Evolutionary conservation across 164 flowering plant genomes (phyloP), one percentile per base, ranked within the genome.

Genomic region (Liriodendron chinense): DNA sequence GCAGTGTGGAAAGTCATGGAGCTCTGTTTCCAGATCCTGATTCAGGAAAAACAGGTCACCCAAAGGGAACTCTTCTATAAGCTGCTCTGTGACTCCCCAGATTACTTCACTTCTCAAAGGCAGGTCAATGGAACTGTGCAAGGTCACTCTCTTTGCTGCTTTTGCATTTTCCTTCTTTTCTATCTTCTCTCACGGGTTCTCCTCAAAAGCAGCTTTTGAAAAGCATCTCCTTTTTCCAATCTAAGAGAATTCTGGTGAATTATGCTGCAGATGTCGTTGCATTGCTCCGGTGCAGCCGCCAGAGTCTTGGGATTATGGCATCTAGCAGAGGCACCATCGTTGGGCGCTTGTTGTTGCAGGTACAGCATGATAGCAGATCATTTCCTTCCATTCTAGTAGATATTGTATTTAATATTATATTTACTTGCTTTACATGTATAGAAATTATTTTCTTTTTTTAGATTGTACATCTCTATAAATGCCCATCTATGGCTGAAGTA

Each of bases 1-100:
- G 68, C 75, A 94, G 98, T 94, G 68, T 96, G 99, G 99, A 92
- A 92, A 86, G 94, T 94, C 62, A 90, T 94, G 92, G 97, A 92
- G 84, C 85, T 92, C 80, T 94, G 97, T 74, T 85, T 76, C 68
- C 87, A 83, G 79, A 81, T 92, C 71, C 77, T 96, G 78, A 69
- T 82, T 63, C 86, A 92, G 74, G 97, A 84, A 64, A 96, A 96
- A 85, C 83, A 86, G 68, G 94, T 90, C 18, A 93, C 98, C 9
- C 98, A 94, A 83, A 84, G 98, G 76, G 98, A 96, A 82, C 88
- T 96, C 13, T 96, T 86, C 81, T 96, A 96, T 80, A 94, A 90
- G 82, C 81, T 96, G 82, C 88, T 96, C 43, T 92, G 93, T 73
- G 85, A 75, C 79, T 96, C 96, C 5, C 88, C 98, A 0, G 90